These are phyloP conservation scores for Cladosporium sp. DNA, from an alignment of 2,329 filamentous ascomycete species.

Conservation along the genomic window DNA sequence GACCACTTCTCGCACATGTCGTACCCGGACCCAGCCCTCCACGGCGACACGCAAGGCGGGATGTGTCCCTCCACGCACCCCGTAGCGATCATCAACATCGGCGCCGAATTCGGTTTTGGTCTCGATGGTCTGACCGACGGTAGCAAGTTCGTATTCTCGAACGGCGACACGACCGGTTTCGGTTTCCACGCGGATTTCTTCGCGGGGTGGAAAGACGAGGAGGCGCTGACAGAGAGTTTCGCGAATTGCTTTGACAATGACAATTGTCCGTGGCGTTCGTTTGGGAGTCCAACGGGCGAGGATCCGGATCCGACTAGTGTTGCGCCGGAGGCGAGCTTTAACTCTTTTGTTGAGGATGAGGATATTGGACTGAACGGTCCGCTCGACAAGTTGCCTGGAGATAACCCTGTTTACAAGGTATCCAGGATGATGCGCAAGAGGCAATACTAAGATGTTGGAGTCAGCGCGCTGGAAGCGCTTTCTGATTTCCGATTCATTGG, in stretches of 20 bases:
- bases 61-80: conserved; percentile 56
- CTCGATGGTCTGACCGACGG: conserved; percentile 63
- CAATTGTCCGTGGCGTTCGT: conserved; percentile 59
- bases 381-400: conserved; percentile 56
- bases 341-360: background rate
- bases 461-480: background rate
- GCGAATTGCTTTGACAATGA: conserved; percentile 65
- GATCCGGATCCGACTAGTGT: conserved; percentile 20
- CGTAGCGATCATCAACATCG: conserved; percentile 55
- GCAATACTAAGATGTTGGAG: background rate
- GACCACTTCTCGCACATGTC: conserved; percentile 67
- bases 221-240: conserved; percentile 56
- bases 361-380: conserved; percentile 45
- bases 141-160: conserved; percentile 53
- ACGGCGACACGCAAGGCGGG: conserved; percentile 41
- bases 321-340: conserved; percentile 1
- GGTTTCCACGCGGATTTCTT: conserved; percentile 55
- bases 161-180: conserved; percentile 50
- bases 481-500: background rate
- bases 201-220: conserved; percentile 55
- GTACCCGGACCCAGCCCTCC: conserved; percentile 50
- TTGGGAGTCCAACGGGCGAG: conserved; percentile 33
- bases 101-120: conserved; percentile 45
- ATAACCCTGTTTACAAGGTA: conserved; percentile 48
- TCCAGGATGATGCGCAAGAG: conserved; percentile 6